phyloP scores from a whole-genome alignment of 768 basidiomycete species.

The Trametes villosa region DNA sequence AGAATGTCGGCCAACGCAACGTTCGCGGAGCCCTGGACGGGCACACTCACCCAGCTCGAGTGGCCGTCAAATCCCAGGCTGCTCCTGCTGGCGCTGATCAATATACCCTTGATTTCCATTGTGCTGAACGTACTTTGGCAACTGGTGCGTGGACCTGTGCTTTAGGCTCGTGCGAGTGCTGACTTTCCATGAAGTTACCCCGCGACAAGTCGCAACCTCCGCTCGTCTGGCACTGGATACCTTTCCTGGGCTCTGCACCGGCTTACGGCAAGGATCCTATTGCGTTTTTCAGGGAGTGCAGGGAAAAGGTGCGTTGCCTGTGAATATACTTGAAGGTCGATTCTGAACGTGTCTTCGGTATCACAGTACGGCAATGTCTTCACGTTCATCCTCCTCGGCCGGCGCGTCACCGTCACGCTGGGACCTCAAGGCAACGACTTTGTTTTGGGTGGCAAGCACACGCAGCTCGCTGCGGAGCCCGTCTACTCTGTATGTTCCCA shows the following conservation, averaged over 20 bases:
- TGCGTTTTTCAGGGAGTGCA: constrained; percentile 79
- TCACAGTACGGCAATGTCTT: constrained; percentile 96
- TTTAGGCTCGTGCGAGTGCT: background rate
- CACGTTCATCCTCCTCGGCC: constrained; percentile 90
- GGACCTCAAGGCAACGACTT: constrained; percentile 94
- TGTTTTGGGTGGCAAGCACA: constrained; percentile 90
- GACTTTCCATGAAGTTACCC: constrained; percentile 57
- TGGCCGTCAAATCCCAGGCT: constrained; percentile 31
- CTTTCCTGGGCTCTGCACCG: constrained; percentile 87
- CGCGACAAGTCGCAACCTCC: constrained; percentile 78
- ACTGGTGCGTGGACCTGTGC: constrained; percentile 49
- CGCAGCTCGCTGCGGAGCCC: constrained; percentile 92
- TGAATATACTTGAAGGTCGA: too few relatives aligned
- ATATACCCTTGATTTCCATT: constrained; percentile 69
- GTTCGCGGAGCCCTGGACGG: constrained; percentile 32
- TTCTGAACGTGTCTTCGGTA: background rate
- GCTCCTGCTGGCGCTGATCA: constrained; percentile 54
- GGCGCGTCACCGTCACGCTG: constrained; percentile 88
- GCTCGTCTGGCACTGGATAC: constrained; percentile 91
- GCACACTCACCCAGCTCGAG: constrained; percentile 33
- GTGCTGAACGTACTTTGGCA: constrained; percentile 79
- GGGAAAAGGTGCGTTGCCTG: constrained; percentile 76
- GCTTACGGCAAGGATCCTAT: constrained; percentile 92
- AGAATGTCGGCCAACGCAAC: constrained; percentile 34
- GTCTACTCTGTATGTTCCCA: constrained; percentile 79